A percentile compares a stretch with the other conserved stretches of the same genome.
These are phyloP conservation scores for Xerocomus potaroensis DNA, from an alignment of 768 basidiomycete genomes.

Conservation along the genomic window DNA sequence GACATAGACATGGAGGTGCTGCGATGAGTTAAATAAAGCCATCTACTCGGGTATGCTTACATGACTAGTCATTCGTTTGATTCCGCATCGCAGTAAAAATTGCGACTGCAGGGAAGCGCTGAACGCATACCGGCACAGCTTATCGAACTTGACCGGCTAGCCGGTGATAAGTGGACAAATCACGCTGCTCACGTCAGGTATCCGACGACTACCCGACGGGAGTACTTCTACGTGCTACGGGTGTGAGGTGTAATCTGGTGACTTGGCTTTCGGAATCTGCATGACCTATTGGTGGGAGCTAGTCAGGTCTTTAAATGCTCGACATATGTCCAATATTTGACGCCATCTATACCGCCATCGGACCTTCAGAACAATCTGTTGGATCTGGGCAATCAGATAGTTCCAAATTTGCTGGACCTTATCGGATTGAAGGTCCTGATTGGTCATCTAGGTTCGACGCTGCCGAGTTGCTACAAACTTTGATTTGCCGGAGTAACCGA, in stretches of 20 bases:
- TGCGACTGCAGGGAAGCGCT: background rate
- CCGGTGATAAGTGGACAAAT: background rate
- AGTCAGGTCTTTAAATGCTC: too few species aligned
- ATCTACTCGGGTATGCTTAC: background rate
- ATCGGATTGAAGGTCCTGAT: background rate
- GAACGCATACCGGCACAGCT: background rate
- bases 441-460: too few species aligned
- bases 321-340: background rate
- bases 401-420: background rate
- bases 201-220: too few species aligned
- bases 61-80: too few species aligned
- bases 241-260: background rate
- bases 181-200: too few species aligned
- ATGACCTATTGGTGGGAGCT: too few species aligned
- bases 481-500: background rate
- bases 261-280: too few species aligned
- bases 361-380: background rate
- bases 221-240: background rate
- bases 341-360: background rate
- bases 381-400: background rate
- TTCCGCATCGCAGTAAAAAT: too few species aligned
- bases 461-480: background rate
- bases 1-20: conserved; percentile 1
- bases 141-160: background rate
- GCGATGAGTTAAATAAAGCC: background rate